Evolutionary conservation across 2,329 filamentous ascomycete genomes (phyloP), one percentile per base, ranked within the genome.

Genomic region (Cladophialophora psammophila): DNA sequence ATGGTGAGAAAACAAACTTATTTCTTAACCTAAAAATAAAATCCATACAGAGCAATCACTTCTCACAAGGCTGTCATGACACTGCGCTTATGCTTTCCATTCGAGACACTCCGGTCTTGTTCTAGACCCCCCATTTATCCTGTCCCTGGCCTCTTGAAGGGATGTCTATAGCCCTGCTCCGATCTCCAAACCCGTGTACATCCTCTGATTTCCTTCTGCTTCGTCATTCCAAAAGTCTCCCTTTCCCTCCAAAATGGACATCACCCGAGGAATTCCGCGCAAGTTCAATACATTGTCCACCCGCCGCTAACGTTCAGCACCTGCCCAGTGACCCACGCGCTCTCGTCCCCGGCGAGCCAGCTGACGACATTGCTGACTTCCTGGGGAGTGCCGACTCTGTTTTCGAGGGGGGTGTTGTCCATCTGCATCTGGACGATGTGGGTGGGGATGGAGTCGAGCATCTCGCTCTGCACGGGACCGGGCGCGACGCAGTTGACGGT

Each of bases 401-500:
- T 79, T 68, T 84, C 77, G 0, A 88, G 78, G 0, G 85, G 81
- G 5, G 86, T 90, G 20, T 76, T 75, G 67, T 79, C 77, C 76
- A 80, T 82, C 75, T 87, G 83, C 72, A 79, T 77, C 35, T 83
- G 79, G 2, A 86, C 76, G 12, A 86, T 77, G 0, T 83, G 81
- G 61, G 78, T 73, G 0, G 83, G 82, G 12, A 87, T 83, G 15
- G 83, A 80, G 15, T 83, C 82, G 31, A 88, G 73, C 82, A 90
- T 83, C 7, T 87, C 86, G 35, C 81, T 88, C 75, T 84, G 76
- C 5, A 88, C 84, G 0, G 87, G 86, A 0, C 88, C 88, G 0
- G 87, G 86, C 20, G 83, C 84, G 2, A 90, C 83, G 0, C 82
- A 80, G 70, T 90, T 90, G 32, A 88, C 87, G 0, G 87, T 89